Evolutionary conservation across 2,329 filamentous ascomycete species (phyloP).

Genomic region (Orbilia blumenaviensis): DNA sequence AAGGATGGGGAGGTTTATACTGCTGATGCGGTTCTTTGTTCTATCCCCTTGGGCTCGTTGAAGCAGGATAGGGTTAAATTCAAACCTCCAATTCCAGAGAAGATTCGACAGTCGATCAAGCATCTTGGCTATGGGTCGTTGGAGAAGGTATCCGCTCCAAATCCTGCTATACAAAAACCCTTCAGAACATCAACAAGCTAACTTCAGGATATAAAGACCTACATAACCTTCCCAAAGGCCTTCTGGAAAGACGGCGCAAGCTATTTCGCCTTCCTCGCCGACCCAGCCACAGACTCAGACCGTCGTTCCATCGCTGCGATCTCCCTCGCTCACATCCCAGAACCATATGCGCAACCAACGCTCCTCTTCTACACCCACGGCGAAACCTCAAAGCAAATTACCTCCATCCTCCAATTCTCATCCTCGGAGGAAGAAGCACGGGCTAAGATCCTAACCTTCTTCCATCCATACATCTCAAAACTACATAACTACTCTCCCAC

Average conservation of each 20-base stretch:
- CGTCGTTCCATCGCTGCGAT: constrained; percentile 80
- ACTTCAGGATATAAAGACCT: constrained; percentile 61
- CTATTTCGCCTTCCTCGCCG: constrained; percentile 77
- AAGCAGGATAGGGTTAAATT: constrained; percentile 70
- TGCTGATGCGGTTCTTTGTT: constrained; percentile 69
- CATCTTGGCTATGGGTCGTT: constrained; percentile 75
- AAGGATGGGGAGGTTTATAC: constrained; percentile 64
- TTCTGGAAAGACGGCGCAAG: constrained; percentile 75
- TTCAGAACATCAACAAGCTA: no score
- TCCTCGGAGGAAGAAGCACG: constrained; percentile 62
- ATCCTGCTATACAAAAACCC: background rate
- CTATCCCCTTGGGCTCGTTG: constrained; percentile 74
- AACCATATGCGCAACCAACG: constrained; percentile 74
- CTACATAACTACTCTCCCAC: constrained; percentile 72
- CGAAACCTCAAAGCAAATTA: constrained; percentile 69
- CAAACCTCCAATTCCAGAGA: constrained; percentile 68
- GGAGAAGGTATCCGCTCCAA: constrained; percentile 68
- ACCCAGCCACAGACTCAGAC: constrained; percentile 69
- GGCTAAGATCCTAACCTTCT: constrained; percentile 68
- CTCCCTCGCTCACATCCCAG: constrained; percentile 75
- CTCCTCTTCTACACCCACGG: constrained; percentile 84
- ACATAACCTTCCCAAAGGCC: constrained; percentile 75
- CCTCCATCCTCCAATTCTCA: constrained; percentile 60
- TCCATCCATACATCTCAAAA: constrained; percentile 78
- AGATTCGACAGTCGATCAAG: constrained; percentile 70